phyloP scores from a whole-genome alignment of 2,329 filamentous ascomycete genomes.

The Hyphodiscus sp. region DNA sequence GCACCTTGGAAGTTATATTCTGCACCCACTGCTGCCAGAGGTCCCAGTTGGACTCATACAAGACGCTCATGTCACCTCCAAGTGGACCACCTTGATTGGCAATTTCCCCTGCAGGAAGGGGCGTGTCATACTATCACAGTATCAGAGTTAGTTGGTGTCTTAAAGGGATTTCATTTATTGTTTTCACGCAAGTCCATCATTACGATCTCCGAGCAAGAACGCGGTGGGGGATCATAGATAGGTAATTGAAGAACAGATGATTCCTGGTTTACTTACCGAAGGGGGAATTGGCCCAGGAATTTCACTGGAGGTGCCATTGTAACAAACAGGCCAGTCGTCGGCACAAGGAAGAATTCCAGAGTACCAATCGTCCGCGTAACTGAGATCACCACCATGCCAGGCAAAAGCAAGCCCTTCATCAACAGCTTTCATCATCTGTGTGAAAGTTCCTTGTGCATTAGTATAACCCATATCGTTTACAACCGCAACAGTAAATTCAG shows the following conservation, averaged over 20 bases:
- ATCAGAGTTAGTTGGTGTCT: neutral
- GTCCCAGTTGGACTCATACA: conserved; percentile 49
- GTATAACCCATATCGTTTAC: conserved; percentile 50
- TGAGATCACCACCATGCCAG: conserved; percentile 47
- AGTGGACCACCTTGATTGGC: conserved; percentile 37
- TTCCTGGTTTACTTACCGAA: too few relatives aligned
- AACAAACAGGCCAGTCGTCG: conserved; percentile 43
- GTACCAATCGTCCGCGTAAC: conserved; percentile 46
- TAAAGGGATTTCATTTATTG: too few relatives aligned
- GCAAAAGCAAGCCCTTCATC: conserved; percentile 42
- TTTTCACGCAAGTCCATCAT: too few relatives aligned
- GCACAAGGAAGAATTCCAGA: conserved; percentile 44
- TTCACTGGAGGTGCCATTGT: conserved; percentile 38
- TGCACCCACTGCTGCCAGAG: conserved; percentile 50
- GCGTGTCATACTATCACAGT: conserved; percentile 34
- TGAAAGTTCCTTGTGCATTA: conserved; percentile 42
- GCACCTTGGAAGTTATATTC: conserved; percentile 45
- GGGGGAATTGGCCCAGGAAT: neutral
- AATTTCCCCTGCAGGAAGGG: conserved; percentile 38
- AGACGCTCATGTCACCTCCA: conserved; percentile 16
- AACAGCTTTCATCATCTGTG: conserved; percentile 35
- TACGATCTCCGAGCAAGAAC: too few relatives aligned
- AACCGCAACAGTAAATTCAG: conserved; percentile 39
- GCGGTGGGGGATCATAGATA: too few relatives aligned
- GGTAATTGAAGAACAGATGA: too few relatives aligned